A percentile compares a stretch with the other conserved stretches of the same genome.
phyloP scores from a whole-genome alignment of 202 grass and related monocot genomes.

The Carex arenaria region DNA sequence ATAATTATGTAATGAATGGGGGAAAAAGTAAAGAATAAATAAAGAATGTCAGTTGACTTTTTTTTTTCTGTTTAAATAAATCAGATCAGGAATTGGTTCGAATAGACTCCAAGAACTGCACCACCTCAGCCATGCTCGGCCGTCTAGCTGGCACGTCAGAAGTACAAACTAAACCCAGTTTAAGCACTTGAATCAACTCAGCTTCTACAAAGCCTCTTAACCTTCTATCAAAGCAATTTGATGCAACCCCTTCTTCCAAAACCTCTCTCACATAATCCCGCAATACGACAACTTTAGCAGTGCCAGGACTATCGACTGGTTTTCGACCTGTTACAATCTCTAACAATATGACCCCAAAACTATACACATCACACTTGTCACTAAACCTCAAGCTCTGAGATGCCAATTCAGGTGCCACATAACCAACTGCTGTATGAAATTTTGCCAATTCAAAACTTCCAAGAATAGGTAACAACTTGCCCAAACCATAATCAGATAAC shows the following conservation, averaged over 20 bases:
- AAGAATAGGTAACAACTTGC: constrained; percentile 74
- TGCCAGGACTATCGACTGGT: constrained; percentile 65
- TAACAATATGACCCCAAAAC: constrained; percentile 90
- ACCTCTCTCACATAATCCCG: constrained; percentile 73
- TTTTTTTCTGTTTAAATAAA: constrained; percentile 14
- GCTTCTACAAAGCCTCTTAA: constrained; percentile 67
- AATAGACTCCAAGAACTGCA: constrained; percentile 94
- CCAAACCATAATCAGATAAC: constrained; percentile 86
- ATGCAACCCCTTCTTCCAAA: constrained; percentile 68
- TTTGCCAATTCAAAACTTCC: constrained; percentile 65
- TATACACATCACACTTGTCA: constrained; percentile 94
- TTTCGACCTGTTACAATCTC: constrained; percentile 88
- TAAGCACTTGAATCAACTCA: constrained; percentile 92
- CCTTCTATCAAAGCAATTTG: constrained; percentile 72
- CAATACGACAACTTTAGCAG: constrained; percentile 39
- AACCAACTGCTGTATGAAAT: constrained; percentile 72
- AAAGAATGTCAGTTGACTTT: constrained; percentile 20
- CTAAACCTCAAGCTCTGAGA: constrained; percentile 74
- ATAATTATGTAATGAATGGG: too few species aligned
- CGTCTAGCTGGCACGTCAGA: constrained; percentile 63
- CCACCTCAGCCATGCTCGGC: constrained; percentile 93
- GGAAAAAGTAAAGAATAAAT: neutral
- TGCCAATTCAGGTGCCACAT: constrained; percentile 83
- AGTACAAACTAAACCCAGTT: constrained; percentile 92
- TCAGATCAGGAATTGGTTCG: constrained; percentile 62